Base-by-base conservation (phyloP, 1,284 basidiomycete genomes). In the Cutaneotrichosporon spelunceum region DNA sequence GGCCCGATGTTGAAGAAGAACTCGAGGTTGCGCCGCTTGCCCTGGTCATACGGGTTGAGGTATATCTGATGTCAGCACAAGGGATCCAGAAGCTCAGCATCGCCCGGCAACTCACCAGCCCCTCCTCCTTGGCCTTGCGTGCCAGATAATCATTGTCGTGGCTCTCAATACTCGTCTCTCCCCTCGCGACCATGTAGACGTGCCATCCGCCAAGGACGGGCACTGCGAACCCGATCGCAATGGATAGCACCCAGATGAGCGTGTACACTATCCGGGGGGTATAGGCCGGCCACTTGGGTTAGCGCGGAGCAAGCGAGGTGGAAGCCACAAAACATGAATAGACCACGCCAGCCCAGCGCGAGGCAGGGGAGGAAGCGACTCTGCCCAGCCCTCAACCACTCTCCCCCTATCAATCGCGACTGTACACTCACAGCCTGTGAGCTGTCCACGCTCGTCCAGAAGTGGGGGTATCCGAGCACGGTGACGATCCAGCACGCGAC, bases 41-140 rank as follows among this genome's bases (percentile, higher is more conserved):
- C 95, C 7, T 96, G 80, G 74, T 99, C 89, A 74, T 93, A 98
- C 8, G 90, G 93, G 72, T 98, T 98, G 21, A 91, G 82, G 71
- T 96, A 98, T 0, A 80, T 81, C 87, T 89, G 64, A 1, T 45
- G 53, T 62, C 44, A 63, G 52, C 45, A 26, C 23, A 33, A 33
- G 30, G 30, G 30, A 33, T 33, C 30, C 8, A 11, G 30, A 7
- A 33, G 30, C 30, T 33, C 36, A 13, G 11, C 36, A 19, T 6
- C 16, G 27, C 49, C 9, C 29, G n/a, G 19, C 30, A 2, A 77
- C 83, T 48, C 62, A 88, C 88, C 79, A 91, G 85, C 42, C 87
- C 87, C 39, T 91, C 83, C 16, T 81, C 79, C 66, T 84, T 84
- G 0, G 93, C 92, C 36, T 86, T 78, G 63, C 82, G 84, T 1